A percentile compares a stretch with the other conserved stretches of the same genome.
phyloP scores from a whole-genome alignment of 2,329 filamentous ascomycete species.

The Aureobasidium pullulans region DNA sequence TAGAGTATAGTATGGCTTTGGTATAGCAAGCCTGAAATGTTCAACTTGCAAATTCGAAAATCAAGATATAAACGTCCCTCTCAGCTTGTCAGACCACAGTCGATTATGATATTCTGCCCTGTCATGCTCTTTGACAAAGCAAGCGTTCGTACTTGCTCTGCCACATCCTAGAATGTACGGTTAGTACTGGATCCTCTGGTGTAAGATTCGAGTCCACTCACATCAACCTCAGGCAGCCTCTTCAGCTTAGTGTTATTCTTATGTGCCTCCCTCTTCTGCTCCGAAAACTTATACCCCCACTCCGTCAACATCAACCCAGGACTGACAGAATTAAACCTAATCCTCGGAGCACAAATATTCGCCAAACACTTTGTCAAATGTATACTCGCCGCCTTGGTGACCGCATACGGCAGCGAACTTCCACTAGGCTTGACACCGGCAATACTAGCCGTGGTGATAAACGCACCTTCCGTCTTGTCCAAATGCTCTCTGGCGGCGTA shows the following conservation, averaged over 20 bases:
- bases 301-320: constrained; percentile 39
- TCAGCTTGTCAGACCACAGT: constrained; percentile 32
- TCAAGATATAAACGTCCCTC: too few species aligned
- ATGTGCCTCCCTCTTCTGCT: background rate
- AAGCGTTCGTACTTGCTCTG: constrained; percentile 46
- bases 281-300: constrained; percentile 18
- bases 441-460: constrained; percentile 57
- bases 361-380: constrained; percentile 52
- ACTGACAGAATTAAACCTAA: constrained; percentile 53
- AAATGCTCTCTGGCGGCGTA: constrained; percentile 48
- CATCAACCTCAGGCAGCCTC: constrained; percentile 33
- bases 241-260: constrained; percentile 17
- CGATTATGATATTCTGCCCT: constrained; percentile 46
- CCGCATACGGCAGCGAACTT: constrained; percentile 44
- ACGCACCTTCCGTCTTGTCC: constrained; percentile 51
- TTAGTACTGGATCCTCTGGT: background rate
- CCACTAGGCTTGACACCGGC: constrained; percentile 59
- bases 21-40: too few species aligned
- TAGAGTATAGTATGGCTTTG: constrained; percentile 15
- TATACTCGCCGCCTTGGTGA: constrained; percentile 35
- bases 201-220: constrained; percentile 18
- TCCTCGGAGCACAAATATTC: constrained; percentile 45
- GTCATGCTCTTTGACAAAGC: constrained; percentile 45
- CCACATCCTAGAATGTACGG: constrained; percentile 39
- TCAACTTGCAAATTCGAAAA: too few species aligned